Conservation (phyloP, 2,329 filamentous ascomycete genomes). For the Aplosporella prunicola region DNA sequence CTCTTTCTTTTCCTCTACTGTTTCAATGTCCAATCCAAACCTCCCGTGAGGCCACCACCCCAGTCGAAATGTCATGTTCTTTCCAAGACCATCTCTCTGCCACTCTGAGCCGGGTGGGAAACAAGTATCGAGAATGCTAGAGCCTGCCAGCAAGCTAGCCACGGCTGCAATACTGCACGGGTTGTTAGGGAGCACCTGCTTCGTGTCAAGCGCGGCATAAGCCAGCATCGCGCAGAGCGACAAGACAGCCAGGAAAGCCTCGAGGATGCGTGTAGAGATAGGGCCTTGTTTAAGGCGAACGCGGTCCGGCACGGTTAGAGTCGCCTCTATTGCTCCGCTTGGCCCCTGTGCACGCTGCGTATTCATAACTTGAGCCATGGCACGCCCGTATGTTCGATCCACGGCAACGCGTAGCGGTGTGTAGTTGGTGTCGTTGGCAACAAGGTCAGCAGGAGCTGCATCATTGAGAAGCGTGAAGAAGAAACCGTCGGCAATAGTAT, state of each 20-base stretch:
- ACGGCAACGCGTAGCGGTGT: neutral
- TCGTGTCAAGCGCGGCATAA: neutral
- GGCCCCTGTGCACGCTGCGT: neutral
- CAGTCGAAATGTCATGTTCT: too few species aligned
- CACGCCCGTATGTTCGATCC: neutral
- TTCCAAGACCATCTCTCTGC: too few species aligned
- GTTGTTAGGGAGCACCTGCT: constrained; percentile 1
- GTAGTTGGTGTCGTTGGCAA: neutral
- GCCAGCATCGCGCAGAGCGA: neutral
- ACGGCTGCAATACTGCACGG: constrained; percentile 5
- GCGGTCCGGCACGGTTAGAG: neutral
- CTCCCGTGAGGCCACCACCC: too few species aligned
- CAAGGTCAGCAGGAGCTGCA: neutral
- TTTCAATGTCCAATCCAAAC: too few species aligned
- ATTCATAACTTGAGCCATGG: neutral
- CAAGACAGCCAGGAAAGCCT: neutral
- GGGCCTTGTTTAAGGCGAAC: neutral
- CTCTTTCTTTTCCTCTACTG: too few species aligned
- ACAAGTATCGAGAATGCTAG: too few species aligned
- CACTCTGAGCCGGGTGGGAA: too few species aligned
- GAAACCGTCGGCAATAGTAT: neutral
- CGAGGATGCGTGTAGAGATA: neutral
- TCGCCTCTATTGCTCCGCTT: neutral
- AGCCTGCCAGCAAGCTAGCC: constrained; percentile 3
- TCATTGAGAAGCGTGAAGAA: neutral